phyloP scores from a whole-genome alignment of 2,329 filamentous ascomycete species.

The Apiospora rasikravindrae region DNA sequence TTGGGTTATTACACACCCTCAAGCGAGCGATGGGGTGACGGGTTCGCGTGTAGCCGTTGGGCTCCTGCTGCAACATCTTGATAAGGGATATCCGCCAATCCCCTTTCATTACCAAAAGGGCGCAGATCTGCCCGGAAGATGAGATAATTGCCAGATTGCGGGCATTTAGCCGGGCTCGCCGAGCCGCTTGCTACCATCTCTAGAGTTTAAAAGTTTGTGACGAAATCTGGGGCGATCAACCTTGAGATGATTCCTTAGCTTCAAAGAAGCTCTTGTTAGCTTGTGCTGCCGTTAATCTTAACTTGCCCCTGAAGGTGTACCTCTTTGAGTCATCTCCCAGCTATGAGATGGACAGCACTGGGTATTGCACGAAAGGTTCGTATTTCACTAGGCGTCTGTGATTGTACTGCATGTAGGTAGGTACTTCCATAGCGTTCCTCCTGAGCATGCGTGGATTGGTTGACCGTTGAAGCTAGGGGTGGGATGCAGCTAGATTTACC shows the following conservation, averaged over 20 bases:
- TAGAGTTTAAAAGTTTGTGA: not conserved
- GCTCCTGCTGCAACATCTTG: not conserved
- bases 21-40: not conserved
- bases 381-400: not conserved
- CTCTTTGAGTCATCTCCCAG: not conserved
- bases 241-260: not conserved
- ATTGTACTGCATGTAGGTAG: not conserved
- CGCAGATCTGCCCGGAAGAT: slow-evolving; percentile 1
- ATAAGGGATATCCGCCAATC: not conserved
- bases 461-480: not conserved
- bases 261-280: not conserved
- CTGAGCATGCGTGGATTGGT: not conserved
- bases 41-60: not conserved
- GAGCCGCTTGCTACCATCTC: not conserved
- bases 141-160: not conserved
- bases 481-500: not conserved
- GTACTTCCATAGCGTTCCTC: not conserved
- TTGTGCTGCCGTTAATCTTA: too few species aligned
- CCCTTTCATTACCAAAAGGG: slow-evolving; percentile 9
- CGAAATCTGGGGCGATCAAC: not conserved
- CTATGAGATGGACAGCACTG: not conserved
- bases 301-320: not conserved
- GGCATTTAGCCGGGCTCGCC: not conserved
- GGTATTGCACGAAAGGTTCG: too few species aligned
- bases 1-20: not conserved